phyloP scores from a whole-genome alignment of 2,329 filamentous ascomycete genomes.

The Colletotrichum cordylinicola region DNA sequence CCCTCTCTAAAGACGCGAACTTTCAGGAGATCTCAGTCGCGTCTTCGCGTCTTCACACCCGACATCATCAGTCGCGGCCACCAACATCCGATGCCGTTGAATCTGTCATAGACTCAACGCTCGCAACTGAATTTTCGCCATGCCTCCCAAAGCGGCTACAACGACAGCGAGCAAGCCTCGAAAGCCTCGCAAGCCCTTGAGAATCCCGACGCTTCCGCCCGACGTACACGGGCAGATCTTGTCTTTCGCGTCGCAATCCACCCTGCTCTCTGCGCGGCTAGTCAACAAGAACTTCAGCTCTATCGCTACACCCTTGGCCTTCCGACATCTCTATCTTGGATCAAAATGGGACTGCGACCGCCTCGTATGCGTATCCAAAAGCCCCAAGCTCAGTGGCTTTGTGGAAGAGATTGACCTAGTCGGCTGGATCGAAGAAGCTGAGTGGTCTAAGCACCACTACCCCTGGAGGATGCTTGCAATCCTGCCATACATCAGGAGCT shows the following conservation, averaged over 20 bases:
- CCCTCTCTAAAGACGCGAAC: background rate
- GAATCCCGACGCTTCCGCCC: background rate
- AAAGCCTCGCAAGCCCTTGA: background rate
- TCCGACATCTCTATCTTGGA: background rate
- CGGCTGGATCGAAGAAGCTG: background rate
- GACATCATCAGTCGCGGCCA: no score
- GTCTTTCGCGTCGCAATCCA: fast-evolving
- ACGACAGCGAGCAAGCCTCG: background rate
- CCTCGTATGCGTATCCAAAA: background rate
- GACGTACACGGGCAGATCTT: background rate
- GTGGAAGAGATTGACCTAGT: background rate
- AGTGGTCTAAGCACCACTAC: background rate
- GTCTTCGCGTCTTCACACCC: background rate
- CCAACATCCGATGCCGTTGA: no score
- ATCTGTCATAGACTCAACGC: no score
- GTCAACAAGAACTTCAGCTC: background rate
- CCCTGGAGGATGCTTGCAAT: background rate
- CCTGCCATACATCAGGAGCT: background rate
- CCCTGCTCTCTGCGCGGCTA: background rate
- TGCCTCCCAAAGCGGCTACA: background rate
- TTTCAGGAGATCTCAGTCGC: background rate
- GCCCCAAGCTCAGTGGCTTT: background rate
- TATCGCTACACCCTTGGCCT: background rate
- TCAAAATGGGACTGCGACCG: background rate
- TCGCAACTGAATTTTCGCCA: no score